Evolutionary conservation across 257 asterid species (phyloP), one percentile per base, ranked within the genome.

Genomic region (Ocimum tenuiflorum): DNA sequence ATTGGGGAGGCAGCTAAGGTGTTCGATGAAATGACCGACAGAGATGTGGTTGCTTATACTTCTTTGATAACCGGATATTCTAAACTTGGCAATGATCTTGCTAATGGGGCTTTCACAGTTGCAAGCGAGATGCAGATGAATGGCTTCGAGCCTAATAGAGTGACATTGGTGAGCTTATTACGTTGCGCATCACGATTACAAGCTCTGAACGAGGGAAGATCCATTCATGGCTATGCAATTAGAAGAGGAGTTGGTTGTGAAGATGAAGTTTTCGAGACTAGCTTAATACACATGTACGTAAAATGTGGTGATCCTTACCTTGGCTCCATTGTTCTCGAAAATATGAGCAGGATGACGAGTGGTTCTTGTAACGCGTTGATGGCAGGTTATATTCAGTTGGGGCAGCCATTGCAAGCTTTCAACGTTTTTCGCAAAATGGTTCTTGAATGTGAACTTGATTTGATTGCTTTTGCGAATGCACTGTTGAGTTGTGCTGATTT

Each of bases 141-240:
- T 53, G 79, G 75, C 10, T 59, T 79, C 20, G 89, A 79, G 66
- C 94, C 89, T 1, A 83, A 81, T 35, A 70, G 89, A 52, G 86
- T 86, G n/a, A 86, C 94, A 5, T 68, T 83, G 62, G 86, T 81
- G 78, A 83, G 88, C 69, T 78, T 86, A 65, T 74, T 86, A 22
- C 84, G 73, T 49, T 84, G 87, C 18, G 88, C 84, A 19, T 68
- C 83, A 0, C 71, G 43, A 0, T 35, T 77, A 31, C 73, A 77
- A 65, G 71, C 79, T 57, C 24, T 79, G 20, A 29, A 67, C 8
- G 69, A 63, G 71, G 94, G 94, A 47, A 81, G 74, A 58, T 69
- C 81, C 3, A 69, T 83, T 53, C 94, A 83, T 69, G 86, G 88
- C 36, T 86, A 79, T 69, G 86, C 89, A 56, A 52, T 83, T 23